Conservation (phyloP, 176 grass and related monocot genomes). For the Carex scoparia region DNA sequence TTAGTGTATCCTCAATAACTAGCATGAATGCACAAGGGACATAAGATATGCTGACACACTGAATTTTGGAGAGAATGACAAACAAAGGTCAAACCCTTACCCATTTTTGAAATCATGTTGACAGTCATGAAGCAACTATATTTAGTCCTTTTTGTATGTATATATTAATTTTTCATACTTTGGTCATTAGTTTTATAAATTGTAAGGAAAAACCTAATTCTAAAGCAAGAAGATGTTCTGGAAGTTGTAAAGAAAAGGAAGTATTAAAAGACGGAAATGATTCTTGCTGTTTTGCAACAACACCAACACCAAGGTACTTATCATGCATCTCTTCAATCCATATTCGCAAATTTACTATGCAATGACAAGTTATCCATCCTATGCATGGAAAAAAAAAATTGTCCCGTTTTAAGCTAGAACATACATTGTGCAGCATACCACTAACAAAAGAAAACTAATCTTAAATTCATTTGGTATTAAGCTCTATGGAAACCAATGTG, state of each 20-base stretch:
- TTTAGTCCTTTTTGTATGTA: background rate
- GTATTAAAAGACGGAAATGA: background rate
- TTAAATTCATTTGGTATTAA: background rate
- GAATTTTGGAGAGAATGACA: background rate
- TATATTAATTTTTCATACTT: background rate
- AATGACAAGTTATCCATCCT: background rate
- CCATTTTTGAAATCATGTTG: background rate
- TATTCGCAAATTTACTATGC: background rate
- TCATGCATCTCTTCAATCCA: background rate
- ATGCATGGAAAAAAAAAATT: background rate
- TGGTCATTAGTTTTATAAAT: background rate
- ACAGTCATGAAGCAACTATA: constrained; percentile 1
- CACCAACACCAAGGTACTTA: background rate
- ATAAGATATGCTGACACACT: background rate
- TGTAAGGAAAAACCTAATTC: background rate
- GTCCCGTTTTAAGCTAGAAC: background rate
- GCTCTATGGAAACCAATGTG: background rate
- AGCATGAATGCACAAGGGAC: constrained; percentile 4
- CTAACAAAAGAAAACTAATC: background rate
- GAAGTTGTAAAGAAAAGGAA: background rate
- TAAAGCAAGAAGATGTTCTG: background rate
- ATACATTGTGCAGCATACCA: background rate
- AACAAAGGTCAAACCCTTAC: constrained; percentile 6
- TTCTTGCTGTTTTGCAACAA: background rate
- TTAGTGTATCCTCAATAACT: background rate